Evolutionary conservation across 768 basidiomycete species (phyloP), one percentile per base, ranked within the genome.

Genomic region (Serpula lacrymans): DNA sequence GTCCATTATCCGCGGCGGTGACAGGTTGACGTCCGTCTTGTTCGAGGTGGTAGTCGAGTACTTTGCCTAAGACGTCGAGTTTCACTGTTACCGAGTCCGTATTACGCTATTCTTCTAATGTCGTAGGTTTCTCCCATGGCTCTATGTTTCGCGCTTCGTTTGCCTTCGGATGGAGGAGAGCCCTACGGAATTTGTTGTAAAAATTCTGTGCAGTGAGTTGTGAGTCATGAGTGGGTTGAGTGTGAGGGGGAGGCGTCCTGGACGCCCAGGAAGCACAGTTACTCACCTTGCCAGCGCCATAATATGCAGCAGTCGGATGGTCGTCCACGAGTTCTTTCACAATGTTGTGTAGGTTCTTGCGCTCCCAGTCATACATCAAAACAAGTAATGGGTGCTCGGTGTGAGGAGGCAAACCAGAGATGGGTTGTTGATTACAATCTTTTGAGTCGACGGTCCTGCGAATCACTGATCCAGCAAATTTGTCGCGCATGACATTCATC

Each of bases 141-240:
- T 28, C 23, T n/a, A n/a, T n/a, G 2, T 0, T 8, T 0, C 0
- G 1, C 2, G 37, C 42, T 0, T 41, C 34, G 13, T 30, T 42
- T 2, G 34, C 7, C 1, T 1, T 6, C 0, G 48, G 48, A 20
- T 50, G 42, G 1, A 52, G 45, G 5, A 52, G 34, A 0, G 43
- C 36, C 0, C 37, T 18, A 1, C 40, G 20, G 23, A 52, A 47
- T 13, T 52, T 45, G 1, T 49, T 47, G 5, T 52, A 52, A 11
- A 52, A 50, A 24, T 52, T 21, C 48, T 52, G 29, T 7, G n/a
- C n/a, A n/a, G n/a, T n/a, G n/a, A n/a, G n/a, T n/a, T n/a, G n/a
- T n/a, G n/a, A n/a, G n/a, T n/a, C n/a, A n/a, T n/a, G n/a, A n/a
- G n/a, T n/a, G n/a, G n/a, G n/a, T n/a, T n/a, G n/a, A n/a, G n/a